Base-by-base conservation (phyloP, 1,284 basidiomycete species). In the Leccinum pallidistipes region DNA sequence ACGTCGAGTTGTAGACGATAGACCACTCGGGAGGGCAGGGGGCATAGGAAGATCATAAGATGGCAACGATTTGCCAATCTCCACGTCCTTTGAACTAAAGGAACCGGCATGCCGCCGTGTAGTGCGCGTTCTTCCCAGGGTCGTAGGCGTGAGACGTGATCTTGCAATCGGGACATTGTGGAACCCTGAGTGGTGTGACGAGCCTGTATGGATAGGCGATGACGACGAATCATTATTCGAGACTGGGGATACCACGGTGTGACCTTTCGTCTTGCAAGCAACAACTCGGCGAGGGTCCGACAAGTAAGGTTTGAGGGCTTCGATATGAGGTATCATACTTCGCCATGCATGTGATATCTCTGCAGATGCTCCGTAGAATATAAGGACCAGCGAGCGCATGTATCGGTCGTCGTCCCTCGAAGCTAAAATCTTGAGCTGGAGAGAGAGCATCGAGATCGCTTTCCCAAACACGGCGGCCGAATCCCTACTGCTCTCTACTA, bases 301-400 rank as follows among this genome's bases (percentile, higher is more conserved):
- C 27, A 95, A 78, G 49, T 90, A 79, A 5, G 87, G 84, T 64
- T 84, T 85, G 55, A 97, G 85, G 12, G 86, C 83, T 27, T 88
- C 86, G 2, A 94, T 78, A 38, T 94, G 83, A 3, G 90, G 89
- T 6, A 83, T 79, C 79, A 98, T 90, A 21, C 82, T 78, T 68
- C 85, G 83, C 95, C 97, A 99, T 12, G 95, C 89, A 67, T 85
- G 84, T 1, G 90, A 87, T 52, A 98, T 87, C 77, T 99, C 97
- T 3, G 90, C 92, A 71, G 90, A 88, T 14, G 94, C 92, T 5
- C 95, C 96, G 70, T 95, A 96, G 31, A 99, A 82, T 76, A 93
- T 90, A 58, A 98, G 77, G 47, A 98, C 77, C 72, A 98, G 85
- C 65, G 94, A 94, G 36, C 97, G 83, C 34, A 95, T 88, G 75